Evolutionary conservation across 2,329 filamentous ascomycete genomes (phyloP).

Genomic region (Fusarium azukiicola): DNA sequence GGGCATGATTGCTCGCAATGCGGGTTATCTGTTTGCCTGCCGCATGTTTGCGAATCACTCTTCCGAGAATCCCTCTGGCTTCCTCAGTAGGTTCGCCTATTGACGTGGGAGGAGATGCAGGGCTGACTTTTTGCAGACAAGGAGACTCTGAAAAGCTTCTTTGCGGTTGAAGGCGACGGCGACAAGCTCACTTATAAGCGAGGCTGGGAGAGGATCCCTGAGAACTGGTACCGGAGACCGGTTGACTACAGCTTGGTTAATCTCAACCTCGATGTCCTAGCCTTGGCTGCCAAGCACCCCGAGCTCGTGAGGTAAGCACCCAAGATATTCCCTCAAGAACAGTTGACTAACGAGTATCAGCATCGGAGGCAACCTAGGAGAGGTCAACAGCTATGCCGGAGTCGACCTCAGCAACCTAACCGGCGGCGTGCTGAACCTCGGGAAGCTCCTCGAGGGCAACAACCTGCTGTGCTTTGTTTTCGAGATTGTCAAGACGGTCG

Average conservation of each 20-base stretch:
- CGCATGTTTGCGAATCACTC: conserved; percentile 37
- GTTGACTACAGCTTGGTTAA: conserved; percentile 31
- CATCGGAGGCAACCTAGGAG: conserved; percentile 36
- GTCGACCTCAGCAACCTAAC: conserved; percentile 34
- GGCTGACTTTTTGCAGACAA: neutral
- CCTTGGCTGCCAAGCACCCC: conserved; percentile 27
- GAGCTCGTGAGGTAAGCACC: conserved; percentile 30
- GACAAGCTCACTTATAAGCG: conserved; percentile 32
- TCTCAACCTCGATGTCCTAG: conserved; percentile 27
- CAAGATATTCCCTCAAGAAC: accelerated
- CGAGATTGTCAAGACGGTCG: conserved; percentile 29
- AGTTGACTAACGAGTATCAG: neutral
- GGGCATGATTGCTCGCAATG: conserved; percentile 37
- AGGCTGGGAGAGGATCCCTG: conserved; percentile 32
- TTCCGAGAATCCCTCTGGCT: conserved; percentile 6
- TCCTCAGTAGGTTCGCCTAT: neutral
- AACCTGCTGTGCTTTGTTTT: conserved; percentile 40
- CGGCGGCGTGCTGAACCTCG: conserved; percentile 29
- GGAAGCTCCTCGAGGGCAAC: conserved; percentile 29
- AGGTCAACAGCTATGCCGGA: conserved; percentile 33
- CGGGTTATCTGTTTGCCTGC: conserved; percentile 28
- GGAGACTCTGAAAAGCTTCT: conserved; percentile 31
- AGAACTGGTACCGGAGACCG: conserved; percentile 37
- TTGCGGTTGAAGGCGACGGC: conserved; percentile 18
- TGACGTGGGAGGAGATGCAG: no score